phyloP scores from a whole-genome alignment of 305 asterid genomes.

The Striga hermonthica region DNA sequence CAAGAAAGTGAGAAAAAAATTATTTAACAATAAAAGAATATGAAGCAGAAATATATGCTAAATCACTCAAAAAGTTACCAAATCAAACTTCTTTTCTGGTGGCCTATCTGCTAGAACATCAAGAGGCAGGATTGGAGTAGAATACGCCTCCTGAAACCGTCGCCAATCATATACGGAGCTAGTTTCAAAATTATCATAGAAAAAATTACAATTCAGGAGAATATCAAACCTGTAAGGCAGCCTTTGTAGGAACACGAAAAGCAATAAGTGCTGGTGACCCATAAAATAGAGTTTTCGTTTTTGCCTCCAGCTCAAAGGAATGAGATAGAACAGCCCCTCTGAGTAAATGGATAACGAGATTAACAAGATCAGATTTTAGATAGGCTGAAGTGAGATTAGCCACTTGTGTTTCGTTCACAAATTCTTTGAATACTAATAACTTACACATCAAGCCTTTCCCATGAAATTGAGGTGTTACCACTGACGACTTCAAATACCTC shows the following conservation, averaged over 20 bases:
- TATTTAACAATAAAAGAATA: slow-evolving; percentile 23
- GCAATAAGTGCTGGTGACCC: slow-evolving; percentile 85
- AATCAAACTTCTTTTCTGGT: slow-evolving; percentile 74
- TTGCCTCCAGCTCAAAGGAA: slow-evolving; percentile 85
- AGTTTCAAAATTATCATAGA: no score
- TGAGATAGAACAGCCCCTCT: slow-evolving; percentile 76
- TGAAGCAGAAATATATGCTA: slow-evolving; percentile 28
- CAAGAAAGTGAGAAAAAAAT: background rate
- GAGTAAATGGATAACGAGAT: slow-evolving; percentile 28
- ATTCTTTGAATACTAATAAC: slow-evolving; percentile 30
- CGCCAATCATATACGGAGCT: slow-evolving; percentile 7
- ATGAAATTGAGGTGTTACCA: slow-evolving; percentile 83
- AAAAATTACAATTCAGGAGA: background rate
- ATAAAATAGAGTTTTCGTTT: slow-evolving; percentile 53
- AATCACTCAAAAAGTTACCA: slow-evolving; percentile 50
- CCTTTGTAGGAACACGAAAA: slow-evolving; percentile 81
- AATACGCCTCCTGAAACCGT: slow-evolving; percentile 74
- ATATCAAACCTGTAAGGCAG: slow-evolving; percentile 71
- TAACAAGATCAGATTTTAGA: background rate
- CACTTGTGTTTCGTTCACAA: background rate
- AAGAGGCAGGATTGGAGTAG: slow-evolving; percentile 80
- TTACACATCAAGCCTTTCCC: slow-evolving; percentile 81
- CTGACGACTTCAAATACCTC: slow-evolving; percentile 53
- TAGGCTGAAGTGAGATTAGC: slow-evolving; percentile 10
- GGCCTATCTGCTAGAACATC: slow-evolving; percentile 83